Evolutionary conservation across 2,329 filamentous ascomycete species (phyloP).

Genomic region (Aspergillus cejpii): DNA sequence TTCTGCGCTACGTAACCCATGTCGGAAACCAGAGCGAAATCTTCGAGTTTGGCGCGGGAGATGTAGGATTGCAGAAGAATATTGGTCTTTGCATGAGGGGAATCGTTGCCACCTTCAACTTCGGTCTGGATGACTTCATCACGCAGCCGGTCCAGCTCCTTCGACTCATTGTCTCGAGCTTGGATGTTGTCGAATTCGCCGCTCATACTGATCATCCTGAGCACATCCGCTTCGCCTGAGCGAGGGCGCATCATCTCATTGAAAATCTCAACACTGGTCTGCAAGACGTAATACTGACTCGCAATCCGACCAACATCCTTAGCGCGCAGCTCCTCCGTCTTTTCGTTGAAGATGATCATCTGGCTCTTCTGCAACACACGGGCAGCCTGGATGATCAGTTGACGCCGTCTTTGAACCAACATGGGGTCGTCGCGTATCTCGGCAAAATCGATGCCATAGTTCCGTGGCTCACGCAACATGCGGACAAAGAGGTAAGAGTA

Average conservation of each 20-base stretch:
- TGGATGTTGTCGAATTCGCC: constrained; percentile 98
- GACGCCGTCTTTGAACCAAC: constrained; percentile 75
- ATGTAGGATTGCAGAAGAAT: constrained; percentile 93
- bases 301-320: constrained; percentile 96
- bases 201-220: constrained; percentile 96
- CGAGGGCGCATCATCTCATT: constrained; percentile 86
- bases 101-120: constrained; percentile 60
- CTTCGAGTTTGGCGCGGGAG: constrained; percentile 76
- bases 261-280: constrained; percentile 92
- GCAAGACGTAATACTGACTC: constrained; percentile 92
- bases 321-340: constrained; percentile 81
- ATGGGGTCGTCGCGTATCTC: constrained; percentile 84
- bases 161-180: constrained; percentile 79
- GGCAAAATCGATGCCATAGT: constrained; percentile 91
- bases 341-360: constrained; percentile 98
- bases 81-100: constrained; percentile 85
- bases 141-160: constrained; percentile 71
- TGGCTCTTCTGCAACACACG: constrained; percentile 82
- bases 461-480: constrained; percentile 85
- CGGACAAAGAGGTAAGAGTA: constrained; percentile 97
- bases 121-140: constrained; percentile 68
- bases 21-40: constrained; percentile 89
- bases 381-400: constrained; percentile 83
- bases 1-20: constrained; percentile 94
- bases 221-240: constrained; percentile 81